Evolutionary conservation across 2,329 filamentous ascomycete genomes (phyloP).

Genomic region (Penicillium sp.): DNA sequence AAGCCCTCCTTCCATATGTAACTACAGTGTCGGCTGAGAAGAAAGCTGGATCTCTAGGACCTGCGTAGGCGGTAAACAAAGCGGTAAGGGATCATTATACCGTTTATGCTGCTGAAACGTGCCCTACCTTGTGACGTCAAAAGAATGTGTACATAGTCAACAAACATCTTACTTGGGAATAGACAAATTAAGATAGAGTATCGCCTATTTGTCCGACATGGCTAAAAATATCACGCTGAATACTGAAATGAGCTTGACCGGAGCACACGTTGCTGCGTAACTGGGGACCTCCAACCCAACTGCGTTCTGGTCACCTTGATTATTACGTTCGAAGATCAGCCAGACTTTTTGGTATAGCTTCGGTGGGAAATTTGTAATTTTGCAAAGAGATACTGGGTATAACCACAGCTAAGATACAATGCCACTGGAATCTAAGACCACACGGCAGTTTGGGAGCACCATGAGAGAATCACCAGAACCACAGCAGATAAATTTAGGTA

Average conservation of each 20-base stretch:
- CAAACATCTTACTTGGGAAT: background rate
- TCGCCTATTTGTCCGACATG: background rate
- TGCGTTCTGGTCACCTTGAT: background rate
- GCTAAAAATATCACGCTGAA: background rate
- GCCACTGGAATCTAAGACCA: background rate
- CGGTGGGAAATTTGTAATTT: background rate
- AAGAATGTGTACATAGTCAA: slow-evolving; percentile 6
- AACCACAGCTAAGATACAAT: slow-evolving; percentile 20
- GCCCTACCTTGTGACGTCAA: slow-evolving; percentile 24
- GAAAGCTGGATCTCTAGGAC: background rate
- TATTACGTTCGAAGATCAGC: background rate
- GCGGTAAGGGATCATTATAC: background rate
- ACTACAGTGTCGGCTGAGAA: background rate
- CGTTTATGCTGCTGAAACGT: background rate
- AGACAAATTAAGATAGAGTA: background rate
- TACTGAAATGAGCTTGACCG: background rate
- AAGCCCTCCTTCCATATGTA: background rate
- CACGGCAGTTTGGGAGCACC: background rate
- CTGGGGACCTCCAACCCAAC: background rate
- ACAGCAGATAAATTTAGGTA: background rate
- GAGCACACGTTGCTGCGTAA: background rate
- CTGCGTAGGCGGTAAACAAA: background rate
- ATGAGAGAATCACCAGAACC: background rate
- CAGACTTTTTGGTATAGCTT: background rate
- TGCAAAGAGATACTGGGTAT: slow-evolving; percentile 9